These are phyloP conservation scores for Pseudevernia furfuracea DNA, from an alignment of 495 filamentous ascomycete genomes.

Conservation along the genomic window DNA sequence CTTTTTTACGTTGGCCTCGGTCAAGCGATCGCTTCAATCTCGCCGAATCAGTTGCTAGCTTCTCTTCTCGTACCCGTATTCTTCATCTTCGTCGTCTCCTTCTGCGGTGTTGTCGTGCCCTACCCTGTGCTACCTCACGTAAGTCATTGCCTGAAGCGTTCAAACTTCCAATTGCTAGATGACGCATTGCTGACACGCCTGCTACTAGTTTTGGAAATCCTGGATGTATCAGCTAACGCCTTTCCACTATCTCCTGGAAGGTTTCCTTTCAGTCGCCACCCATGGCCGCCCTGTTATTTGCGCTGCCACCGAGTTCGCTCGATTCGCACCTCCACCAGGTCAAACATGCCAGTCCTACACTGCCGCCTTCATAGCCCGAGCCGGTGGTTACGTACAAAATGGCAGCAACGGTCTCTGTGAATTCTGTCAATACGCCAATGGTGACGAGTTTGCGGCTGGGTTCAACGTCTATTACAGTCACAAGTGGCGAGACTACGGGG, in stretches of 20 bases:
- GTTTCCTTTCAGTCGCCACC: conserved; percentile 56
- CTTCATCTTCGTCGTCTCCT: conserved; percentile 64
- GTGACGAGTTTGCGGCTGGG: conserved; percentile 43
- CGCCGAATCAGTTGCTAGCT: conserved; percentile 65
- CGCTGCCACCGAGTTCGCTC: conserved; percentile 46
- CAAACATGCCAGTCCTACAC: conserved; percentile 48
- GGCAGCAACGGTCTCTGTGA: conserved; percentile 42
- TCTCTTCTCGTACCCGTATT: conserved; percentile 67
- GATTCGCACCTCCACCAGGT: conserved; percentile 46
- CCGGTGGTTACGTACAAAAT: conserved; percentile 47
- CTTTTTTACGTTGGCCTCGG: conserved; percentile 67
- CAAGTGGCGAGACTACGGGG: conserved; percentile 58
- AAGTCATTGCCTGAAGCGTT: conserved; percentile 3
- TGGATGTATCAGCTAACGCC: conserved; percentile 82
- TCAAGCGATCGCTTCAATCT: conserved; percentile 66
- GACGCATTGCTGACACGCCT: not conserved
- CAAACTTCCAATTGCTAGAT: not conserved
- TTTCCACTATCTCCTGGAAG: conserved; percentile 73
- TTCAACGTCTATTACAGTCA: conserved; percentile 47
- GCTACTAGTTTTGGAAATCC: conserved; percentile 55
- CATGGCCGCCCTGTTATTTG: conserved; percentile 52
- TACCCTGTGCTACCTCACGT: conserved; percentile 57
- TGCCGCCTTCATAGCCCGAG: conserved; percentile 34
- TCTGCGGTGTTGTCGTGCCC: conserved; percentile 78
- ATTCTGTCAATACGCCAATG: conserved; percentile 54